Percentiles rank a stretch among this genome's conserved stretches.
Conservation (phyloP, 139 green algal genomes). For the Chlamydomonas sphaeroides region DNA sequence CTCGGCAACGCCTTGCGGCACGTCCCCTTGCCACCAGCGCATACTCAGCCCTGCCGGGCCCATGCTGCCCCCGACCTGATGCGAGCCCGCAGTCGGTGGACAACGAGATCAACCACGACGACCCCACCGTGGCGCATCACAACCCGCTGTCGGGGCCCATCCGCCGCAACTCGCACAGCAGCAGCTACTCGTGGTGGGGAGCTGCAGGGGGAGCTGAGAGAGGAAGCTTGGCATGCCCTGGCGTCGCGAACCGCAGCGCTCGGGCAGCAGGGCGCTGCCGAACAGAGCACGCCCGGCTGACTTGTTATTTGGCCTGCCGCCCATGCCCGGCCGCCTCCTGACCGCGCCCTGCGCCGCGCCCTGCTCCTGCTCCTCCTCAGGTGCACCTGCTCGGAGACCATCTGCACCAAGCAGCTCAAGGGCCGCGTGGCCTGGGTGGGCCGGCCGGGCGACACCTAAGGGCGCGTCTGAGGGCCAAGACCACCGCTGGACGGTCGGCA, state of each 20-base stretch:
- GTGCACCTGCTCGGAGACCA: constrained; percentile 46
- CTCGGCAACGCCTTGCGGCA: no score
- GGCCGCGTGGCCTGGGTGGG: constrained; percentile 49
- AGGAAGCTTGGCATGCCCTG: neutral
- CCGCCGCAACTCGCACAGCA: constrained; percentile 36
- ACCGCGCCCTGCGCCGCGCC: neutral
- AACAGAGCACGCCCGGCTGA: neutral
- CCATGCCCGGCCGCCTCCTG: neutral
- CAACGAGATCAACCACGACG: constrained; percentile 44
- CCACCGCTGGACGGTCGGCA: no score
- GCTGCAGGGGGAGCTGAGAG: no score
- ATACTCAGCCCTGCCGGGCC: no score
- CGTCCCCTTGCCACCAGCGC: no score
- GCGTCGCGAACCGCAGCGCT: neutral
- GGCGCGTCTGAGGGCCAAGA: no score
- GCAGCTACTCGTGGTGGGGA: constrained; percentile 45
- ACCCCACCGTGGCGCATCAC: constrained; percentile 30
- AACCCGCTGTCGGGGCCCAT: constrained; percentile 50
- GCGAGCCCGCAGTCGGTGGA: constrained; percentile 46
- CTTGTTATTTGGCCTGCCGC: neutral
- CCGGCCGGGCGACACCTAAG: constrained; percentile 31
- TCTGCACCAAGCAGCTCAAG: constrained; percentile 47
- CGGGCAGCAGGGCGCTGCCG: neutral
- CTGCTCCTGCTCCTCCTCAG: neutral
- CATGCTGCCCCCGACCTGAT: no score